phyloP scores from a whole-genome alignment of 2,329 filamentous ascomycete species.

The Colletotrichum endophyticum region DNA sequence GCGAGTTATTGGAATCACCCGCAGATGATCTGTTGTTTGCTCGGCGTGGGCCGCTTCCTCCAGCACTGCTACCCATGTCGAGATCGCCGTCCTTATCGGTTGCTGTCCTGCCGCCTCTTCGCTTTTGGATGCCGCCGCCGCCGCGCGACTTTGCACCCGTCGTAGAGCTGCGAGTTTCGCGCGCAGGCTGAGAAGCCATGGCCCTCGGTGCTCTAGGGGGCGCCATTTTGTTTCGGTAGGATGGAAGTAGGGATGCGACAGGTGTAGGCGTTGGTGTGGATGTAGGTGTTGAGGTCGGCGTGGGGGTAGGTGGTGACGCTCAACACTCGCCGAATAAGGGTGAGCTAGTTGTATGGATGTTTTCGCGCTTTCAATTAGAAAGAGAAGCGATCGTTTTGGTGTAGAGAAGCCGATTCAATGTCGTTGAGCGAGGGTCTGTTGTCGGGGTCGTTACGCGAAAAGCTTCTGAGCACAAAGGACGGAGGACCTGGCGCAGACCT shows the following conservation, averaged over 20 bases:
- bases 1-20: constrained; percentile 30
- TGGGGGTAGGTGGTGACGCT: not conserved
- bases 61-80: constrained; percentile 53
- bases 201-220: constrained; percentile 22
- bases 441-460: not conserved
- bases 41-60: constrained; percentile 30
- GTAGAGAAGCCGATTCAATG: not conserved
- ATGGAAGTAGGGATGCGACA: not conserved
- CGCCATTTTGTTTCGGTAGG: constrained; percentile 7
- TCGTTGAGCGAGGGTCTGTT: not conserved
- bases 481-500: not conserved
- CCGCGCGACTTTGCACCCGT: constrained; percentile 35
- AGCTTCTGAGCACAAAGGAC: constrained; percentile 2
- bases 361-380: not conserved
- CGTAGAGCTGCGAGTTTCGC: constrained; percentile 34
- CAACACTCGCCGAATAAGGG: not conserved
- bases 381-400: not conserved
- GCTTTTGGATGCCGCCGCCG: constrained; percentile 56
- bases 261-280: not conserved
- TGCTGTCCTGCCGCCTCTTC: constrained; percentile 41
- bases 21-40: constrained; percentile 32
- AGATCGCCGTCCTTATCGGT: constrained; percentile 64
- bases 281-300: not conserved
- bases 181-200: constrained; percentile 26
- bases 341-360: not conserved